Conservation (phyloP, 257 asterid genomes). For the Misopates orontium region DNA sequence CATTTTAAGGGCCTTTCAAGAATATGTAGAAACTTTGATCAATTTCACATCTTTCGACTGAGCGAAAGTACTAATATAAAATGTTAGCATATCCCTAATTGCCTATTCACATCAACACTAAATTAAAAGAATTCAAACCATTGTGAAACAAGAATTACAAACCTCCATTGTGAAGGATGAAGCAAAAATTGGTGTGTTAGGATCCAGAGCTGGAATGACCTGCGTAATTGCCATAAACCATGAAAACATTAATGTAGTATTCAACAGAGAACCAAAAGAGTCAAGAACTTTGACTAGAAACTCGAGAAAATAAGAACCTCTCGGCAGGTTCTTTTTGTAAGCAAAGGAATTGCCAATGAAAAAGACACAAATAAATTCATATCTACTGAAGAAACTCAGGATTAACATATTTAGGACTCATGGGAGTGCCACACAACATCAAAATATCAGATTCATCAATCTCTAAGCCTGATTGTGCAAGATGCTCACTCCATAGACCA, state of each 20-base stretch:
- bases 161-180: constrained; percentile 99
- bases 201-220: constrained; percentile 97
- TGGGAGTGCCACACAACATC: constrained; percentile 12
- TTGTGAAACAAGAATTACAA: constrained; percentile 28
- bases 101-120: constrained; percentile 13
- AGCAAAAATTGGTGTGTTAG: constrained; percentile 88
- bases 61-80: not conserved
- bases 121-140: constrained; percentile 19
- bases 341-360: constrained; percentile 15
- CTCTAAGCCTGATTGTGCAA: constrained; percentile 7
- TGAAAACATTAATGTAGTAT: constrained; percentile 19
- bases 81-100: constrained; percentile 6
- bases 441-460: constrained; percentile 16
- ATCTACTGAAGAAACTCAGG: constrained; percentile 2
- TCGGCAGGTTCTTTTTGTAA: constrained; percentile 14
- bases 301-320: not conserved
- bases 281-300: constrained; percentile 10
- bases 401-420: not conserved
- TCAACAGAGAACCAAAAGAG: not conserved
- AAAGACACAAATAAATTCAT: constrained; percentile 4
- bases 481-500: constrained; percentile 1
- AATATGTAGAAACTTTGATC: not conserved
- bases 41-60: too few relatives aligned
- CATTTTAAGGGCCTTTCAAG: constrained; percentile 22
- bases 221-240: constrained; percentile 36